A percentile compares a stretch with the other conserved stretches of the same genome.
phyloP scores from a whole-genome alignment of 306 rosid genomes.

The Cucurbita moschata region DNA sequence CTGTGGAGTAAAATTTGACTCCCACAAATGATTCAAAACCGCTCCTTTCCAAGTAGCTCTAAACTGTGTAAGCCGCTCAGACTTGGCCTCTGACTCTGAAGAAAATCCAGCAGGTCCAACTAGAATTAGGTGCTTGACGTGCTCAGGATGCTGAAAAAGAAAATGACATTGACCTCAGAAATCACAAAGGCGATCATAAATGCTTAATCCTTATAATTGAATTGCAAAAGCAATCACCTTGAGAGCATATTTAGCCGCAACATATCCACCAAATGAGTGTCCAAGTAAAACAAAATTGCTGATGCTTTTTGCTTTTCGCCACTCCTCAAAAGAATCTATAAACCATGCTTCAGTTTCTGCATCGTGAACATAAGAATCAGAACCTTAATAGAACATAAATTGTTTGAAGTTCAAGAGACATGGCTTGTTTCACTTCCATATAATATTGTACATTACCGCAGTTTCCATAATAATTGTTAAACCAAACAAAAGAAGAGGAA shows the following conservation, averaged over 20 bases:
- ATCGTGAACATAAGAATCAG: constrained; percentile 12
- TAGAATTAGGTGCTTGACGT: constrained; percentile 68
- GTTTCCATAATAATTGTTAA: neutral
- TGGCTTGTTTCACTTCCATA: neutral
- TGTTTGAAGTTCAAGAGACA: neutral
- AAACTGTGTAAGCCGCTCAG: constrained; percentile 46
- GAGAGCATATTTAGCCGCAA: constrained; percentile 85
- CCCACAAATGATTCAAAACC: constrained; percentile 72
- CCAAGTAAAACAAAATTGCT: constrained; percentile 78
- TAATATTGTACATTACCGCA: neutral
- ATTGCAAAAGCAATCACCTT: constrained; percentile 39
- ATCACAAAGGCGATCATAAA: neutral
- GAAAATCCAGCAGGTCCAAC: constrained; percentile 85
- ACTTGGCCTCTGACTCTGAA: constrained; percentile 33
- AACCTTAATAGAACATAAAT: neutral
- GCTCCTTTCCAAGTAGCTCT: constrained; percentile 92
- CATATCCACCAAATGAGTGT: constrained; percentile 96
- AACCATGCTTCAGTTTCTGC: constrained; percentile 97
- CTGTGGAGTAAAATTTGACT: constrained; percentile 86
- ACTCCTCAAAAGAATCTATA: constrained; percentile 88
- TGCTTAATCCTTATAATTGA: constrained; percentile 6
- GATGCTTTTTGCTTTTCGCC: constrained; percentile 92
- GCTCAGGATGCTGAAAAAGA: constrained; percentile 79
- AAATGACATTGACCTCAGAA: constrained; percentile 18
- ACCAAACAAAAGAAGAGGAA: neutral